Conservation (phyloP, 1,284 basidiomycete species). For the Cryptococcus maquisensis region DNA sequence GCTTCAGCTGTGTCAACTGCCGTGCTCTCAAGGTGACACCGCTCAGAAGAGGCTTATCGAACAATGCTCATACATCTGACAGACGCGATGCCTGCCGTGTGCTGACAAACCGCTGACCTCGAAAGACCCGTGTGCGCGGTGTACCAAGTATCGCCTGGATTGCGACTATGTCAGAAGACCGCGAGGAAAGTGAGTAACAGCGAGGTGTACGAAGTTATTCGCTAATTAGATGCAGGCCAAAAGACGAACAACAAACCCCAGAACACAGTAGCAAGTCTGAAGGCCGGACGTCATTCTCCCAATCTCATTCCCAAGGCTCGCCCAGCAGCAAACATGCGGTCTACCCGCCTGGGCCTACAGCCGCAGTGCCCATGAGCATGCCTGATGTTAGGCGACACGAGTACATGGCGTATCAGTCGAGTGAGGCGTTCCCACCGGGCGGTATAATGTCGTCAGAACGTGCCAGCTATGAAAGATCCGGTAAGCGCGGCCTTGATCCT, state of each 20-base stretch:
- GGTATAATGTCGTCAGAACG: no score
- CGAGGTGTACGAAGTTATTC: no score
- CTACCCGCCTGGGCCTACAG: not conserved
- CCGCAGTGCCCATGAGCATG: not conserved
- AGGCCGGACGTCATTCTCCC: not conserved
- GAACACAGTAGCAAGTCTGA: not conserved
- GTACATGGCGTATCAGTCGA: no score
- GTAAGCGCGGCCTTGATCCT: no score
- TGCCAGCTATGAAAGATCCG: no score
- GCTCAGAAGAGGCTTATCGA: not conserved
- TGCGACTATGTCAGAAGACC: conserved; percentile 1
- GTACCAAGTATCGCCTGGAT: not conserved
- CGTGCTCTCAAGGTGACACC: not conserved
- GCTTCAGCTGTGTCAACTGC: not conserved
- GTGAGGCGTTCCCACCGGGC: no score
- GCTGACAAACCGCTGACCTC: not conserved
- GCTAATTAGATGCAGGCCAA: not conserved
- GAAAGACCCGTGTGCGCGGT: conserved; percentile 1
- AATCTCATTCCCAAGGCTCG: not conserved
- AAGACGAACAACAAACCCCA: not conserved
- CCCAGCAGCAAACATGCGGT: not conserved
- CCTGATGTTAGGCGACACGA: no score
- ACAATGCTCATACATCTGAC: not conserved
- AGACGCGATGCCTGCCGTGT: conserved; percentile 5
- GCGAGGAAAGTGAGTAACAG: conserved; percentile 3